phyloP scores from a whole-genome alignment of 331 rosid genomes.

The Ulmus americana region DNA sequence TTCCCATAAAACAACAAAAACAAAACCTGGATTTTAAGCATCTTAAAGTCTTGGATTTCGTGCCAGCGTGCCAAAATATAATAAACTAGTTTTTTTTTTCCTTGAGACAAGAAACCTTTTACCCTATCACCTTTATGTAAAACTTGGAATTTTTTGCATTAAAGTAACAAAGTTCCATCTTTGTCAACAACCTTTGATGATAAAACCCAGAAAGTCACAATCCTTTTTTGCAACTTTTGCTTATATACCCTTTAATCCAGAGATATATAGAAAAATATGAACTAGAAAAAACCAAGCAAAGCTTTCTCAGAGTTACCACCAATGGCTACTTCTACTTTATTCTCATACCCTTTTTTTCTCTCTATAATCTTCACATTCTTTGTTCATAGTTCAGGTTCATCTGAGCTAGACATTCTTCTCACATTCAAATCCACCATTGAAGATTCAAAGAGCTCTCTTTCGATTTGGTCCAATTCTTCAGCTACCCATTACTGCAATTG shows the following conservation, averaged over 20 bases:
- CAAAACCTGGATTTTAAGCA: no score
- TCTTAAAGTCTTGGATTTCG: background rate
- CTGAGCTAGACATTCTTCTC: conserved; percentile 55
- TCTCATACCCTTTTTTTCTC: conserved; percentile 44
- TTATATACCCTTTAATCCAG: conserved; percentile 24
- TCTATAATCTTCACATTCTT: conserved; percentile 35
- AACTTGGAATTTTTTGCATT: background rate
- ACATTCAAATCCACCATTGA: conserved; percentile 66
- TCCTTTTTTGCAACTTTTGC: conserved; percentile 21
- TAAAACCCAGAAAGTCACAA: conserved; percentile 28
- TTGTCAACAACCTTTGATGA: conserved; percentile 7
- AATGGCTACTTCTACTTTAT: conserved; percentile 61
- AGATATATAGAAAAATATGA: conserved; percentile 21
- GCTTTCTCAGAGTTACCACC: conserved; percentile 29
- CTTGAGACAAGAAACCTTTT: background rate
- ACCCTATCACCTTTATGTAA: background rate
- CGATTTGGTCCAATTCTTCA: conserved; percentile 68
- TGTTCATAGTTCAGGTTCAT: conserved; percentile 41
- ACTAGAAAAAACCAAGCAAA: conserved; percentile 20
- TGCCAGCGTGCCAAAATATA: conserved; percentile 10
- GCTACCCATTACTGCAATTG: conserved; percentile 60
- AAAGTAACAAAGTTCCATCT: background rate
- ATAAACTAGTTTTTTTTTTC: background rate
- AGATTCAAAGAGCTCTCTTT: conserved; percentile 55
- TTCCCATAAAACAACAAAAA: no score